Conservation (phyloP, 1,284 basidiomycete species). For the Trichosporon ovoides region DNA sequence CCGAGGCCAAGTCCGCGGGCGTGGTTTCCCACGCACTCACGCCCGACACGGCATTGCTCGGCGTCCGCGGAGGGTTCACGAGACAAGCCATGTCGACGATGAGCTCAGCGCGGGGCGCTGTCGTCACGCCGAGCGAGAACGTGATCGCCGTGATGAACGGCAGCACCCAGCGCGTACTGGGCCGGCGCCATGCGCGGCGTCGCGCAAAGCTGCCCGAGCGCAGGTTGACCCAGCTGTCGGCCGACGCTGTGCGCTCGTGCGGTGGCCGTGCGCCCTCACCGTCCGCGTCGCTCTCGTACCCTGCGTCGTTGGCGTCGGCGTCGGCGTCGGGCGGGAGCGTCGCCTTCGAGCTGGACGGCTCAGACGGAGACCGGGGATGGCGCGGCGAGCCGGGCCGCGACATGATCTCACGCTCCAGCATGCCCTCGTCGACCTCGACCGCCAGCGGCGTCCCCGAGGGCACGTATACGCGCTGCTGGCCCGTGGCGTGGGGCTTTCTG, state of each 20-base stretch:
- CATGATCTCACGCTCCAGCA: background rate
- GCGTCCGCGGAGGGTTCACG: slow-evolving; percentile 38
- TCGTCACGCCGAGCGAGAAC: slow-evolving; percentile 38
- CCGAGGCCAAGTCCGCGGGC: background rate
- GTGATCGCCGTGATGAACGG: slow-evolving; percentile 39
- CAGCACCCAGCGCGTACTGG: slow-evolving; percentile 39
- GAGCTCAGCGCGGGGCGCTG: slow-evolving; percentile 41
- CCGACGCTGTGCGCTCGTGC: slow-evolving; percentile 4
- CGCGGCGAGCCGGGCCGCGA: background rate
- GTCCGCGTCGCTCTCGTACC: slow-evolving; percentile 15
- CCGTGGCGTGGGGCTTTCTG: background rate
- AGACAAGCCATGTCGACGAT: slow-evolving; percentile 46
- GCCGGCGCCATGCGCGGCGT: slow-evolving; percentile 38
- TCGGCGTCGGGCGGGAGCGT: background rate
- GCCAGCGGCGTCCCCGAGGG: background rate
- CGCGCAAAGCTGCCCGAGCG: slow-evolving; percentile 29
- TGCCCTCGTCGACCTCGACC: background rate
- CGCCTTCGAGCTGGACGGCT: background rate
- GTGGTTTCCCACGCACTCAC: slow-evolving; percentile 46
- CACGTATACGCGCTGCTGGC: background rate
- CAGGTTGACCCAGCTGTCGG: slow-evolving; percentile 28
- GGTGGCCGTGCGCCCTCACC: background rate
- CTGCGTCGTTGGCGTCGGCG: background rate
- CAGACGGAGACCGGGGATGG: background rate
- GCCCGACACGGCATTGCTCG: slow-evolving; percentile 9